Evolutionary conservation across 805 yeast species (phyloP).

Genomic region (Ogataea chonburiensis): DNA sequence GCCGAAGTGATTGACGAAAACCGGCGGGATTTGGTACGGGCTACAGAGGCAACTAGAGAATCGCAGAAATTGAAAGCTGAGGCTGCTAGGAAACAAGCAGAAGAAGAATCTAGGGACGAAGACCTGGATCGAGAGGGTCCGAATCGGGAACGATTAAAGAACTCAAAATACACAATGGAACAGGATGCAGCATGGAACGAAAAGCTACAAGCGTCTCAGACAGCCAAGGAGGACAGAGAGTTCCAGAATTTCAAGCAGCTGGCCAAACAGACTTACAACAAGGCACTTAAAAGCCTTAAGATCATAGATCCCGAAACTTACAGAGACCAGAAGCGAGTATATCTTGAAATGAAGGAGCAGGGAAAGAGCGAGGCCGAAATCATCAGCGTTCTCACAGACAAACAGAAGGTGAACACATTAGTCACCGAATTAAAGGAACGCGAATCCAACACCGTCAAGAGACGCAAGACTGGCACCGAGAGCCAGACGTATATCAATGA

Average conservation of each 20-base stretch:
- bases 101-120: constrained; percentile 38
- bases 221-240: constrained; percentile 35
- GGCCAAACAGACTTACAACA: constrained; percentile 61
- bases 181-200: constrained; percentile 65
- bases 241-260: constrained; percentile 51
- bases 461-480: constrained; percentile 31
- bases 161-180: constrained; percentile 58
- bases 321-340: constrained; percentile 35
- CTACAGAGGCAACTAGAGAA: constrained; percentile 13
- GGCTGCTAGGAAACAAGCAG: constrained; percentile 37
- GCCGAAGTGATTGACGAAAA: constrained; percentile 28
- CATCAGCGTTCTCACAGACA: constrained; percentile 36
- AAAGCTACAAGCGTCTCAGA: constrained; percentile 33
- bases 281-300: constrained; percentile 43
- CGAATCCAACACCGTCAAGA: constrained; percentile 37
- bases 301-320: constrained; percentile 40
- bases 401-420: constrained; percentile 33
- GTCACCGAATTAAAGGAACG: constrained; percentile 36
- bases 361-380: constrained; percentile 28
- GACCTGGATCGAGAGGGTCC: constrained; percentile 39
- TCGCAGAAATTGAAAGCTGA: constrained; percentile 22
- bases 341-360: constrained; percentile 21
- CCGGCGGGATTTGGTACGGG: constrained; percentile 38
- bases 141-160: constrained; percentile 42
- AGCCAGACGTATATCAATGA: constrained; percentile 54